phyloP scores from a whole-genome alignment of 2,329 filamentous ascomycete species.

The Botrytis deweyae region DNA sequence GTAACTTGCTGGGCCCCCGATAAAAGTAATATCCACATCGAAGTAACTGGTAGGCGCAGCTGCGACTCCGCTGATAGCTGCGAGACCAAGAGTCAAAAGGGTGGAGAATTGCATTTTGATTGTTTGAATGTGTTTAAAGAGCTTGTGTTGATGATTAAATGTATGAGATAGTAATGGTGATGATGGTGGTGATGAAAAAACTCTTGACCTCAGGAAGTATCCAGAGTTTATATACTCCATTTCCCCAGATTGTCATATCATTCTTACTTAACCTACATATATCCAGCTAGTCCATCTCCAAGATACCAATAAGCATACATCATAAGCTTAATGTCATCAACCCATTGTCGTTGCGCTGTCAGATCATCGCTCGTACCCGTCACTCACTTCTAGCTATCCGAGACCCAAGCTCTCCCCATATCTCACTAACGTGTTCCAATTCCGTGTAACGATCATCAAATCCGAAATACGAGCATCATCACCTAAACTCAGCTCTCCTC shows the following conservation, averaged over 20 bases:
- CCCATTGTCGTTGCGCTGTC: background rate
- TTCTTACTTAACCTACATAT: background rate
- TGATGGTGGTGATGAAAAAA: background rate
- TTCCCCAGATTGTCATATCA: background rate
- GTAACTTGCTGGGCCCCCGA: constrained; percentile 14
- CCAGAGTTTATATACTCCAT: background rate
- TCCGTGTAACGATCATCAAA: background rate
- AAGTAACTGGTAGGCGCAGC: constrained; percentile 11
- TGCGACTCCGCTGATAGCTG: constrained; percentile 1
- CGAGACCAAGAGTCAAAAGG: constrained; percentile 8
- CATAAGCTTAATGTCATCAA: background rate
- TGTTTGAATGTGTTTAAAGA: background rate
- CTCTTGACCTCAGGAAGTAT: too few species aligned
- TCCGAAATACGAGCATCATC: background rate
- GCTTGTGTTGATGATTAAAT: background rate
- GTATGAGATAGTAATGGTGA: background rate
- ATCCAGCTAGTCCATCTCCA: background rate
- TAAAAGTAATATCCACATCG: background rate
- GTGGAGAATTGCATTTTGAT: constrained; percentile 19
- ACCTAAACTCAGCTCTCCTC: background rate
- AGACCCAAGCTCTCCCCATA: background rate
- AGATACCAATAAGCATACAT: background rate
- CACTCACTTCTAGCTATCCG: background rate
- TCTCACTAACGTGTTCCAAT: background rate
- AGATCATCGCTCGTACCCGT: background rate